Base-by-base conservation (phyloP, 257 asterid genomes). In the Fraxinus anomala region DNA sequence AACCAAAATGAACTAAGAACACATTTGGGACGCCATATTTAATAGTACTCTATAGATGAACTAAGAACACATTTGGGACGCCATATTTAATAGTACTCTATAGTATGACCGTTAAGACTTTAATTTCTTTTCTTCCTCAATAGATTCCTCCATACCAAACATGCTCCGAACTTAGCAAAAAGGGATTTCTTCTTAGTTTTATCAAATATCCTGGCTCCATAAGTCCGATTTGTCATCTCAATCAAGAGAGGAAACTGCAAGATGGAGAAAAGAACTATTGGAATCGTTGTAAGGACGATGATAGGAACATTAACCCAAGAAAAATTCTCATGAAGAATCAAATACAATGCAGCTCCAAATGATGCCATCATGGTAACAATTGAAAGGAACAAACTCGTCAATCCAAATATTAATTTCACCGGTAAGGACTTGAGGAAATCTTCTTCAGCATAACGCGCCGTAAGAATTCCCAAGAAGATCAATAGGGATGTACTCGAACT, bases 401-500 rank as follows among this genome's bases (percentile, higher is more conserved):
- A 66, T 11, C 82, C 86, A 0, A 67, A 51, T 14, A 82, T 82
- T 8, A 82, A 24, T 77, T 82, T 82, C 0, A 31, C n/a, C 12
- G 85, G 85, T 33, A 77, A 49, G 17, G 68, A 73, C 68, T 26
- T 72, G 39, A 74, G 80, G 37, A 73, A 80, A 68, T 66, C 85
- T 33, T 78, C 23, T 70, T 79, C 86, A 3, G 82, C 82, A 13
- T 77, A 80, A 23, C 78, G 72, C 0, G 88, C 82, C 0, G 84
- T 82, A 9, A 85, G 84, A 49, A 85, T 85, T 13, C 88, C 83
- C 73, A 82, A 66, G 80, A 79, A 85, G 81, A 79, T 76, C 11
- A 82, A 9, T n/a, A 85, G 4, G 1, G 86, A 73, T 0, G 82
- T 80, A 0, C 37, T 54, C 2, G 84, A 80, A 73, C 75, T 76